Conservation (phyloP, 2,329 filamentous ascomycete genomes). For the Penicillium sp. region DNA sequence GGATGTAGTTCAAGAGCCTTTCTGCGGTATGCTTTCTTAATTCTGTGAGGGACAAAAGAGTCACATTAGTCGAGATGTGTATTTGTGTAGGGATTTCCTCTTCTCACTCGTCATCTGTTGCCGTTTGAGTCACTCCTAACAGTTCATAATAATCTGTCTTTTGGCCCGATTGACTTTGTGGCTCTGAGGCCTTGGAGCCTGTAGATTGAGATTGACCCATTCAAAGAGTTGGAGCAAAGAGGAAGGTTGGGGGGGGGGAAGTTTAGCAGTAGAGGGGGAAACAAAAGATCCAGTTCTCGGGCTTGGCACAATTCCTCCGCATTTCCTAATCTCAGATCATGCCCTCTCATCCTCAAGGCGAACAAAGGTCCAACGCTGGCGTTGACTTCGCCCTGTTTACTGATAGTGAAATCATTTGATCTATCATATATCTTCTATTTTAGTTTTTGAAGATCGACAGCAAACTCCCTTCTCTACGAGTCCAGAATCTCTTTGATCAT, state of each 20-base stretch:
- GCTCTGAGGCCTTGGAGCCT: constrained; percentile 21
- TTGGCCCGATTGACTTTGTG: constrained; percentile 17
- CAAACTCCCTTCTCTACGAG: neutral
- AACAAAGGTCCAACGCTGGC: constrained; percentile 10
- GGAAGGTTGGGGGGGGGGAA: neutral
- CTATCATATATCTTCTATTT: neutral
- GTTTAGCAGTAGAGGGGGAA: neutral
- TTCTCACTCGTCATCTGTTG: constrained; percentile 75
- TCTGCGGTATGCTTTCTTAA: constrained; percentile 88
- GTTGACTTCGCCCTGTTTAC: constrained; percentile 5
- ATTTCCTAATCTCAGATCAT: neutral
- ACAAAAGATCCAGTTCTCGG: neutral
- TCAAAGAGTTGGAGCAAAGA: neutral
- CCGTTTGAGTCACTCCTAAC: constrained; percentile 68
- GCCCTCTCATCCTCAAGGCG: constrained; percentile 1
- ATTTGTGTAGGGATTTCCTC: neutral
- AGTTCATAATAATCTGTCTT: constrained; percentile 67
- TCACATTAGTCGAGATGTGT: neutral
- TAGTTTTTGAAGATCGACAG: neutral
- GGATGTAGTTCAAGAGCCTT: constrained; percentile 94
- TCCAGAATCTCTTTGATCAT: constrained; percentile 1
- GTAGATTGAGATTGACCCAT: constrained; percentile 49
- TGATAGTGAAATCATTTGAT: neutral
- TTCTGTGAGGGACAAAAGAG: constrained; percentile 50
- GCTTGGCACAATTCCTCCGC: constrained; percentile 3